Evolutionary conservation across 306 rosid genomes (phyloP).

Genomic region (Bauhinia variegata): DNA sequence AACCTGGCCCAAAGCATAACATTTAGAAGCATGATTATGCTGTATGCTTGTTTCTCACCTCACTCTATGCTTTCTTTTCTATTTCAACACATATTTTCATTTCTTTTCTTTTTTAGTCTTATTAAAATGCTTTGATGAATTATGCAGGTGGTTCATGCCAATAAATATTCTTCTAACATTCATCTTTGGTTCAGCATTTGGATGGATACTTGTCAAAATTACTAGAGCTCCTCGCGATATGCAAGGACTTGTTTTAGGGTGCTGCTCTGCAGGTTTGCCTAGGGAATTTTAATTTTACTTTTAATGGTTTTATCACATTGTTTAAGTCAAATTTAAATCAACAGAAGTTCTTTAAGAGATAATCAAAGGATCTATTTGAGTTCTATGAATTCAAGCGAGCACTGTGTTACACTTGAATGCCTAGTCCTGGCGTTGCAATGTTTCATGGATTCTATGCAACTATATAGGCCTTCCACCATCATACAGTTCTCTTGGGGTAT

Average conservation of each 20-base stretch:
- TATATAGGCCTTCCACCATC: too few relatives aligned
- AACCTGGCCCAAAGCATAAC: conserved; percentile 11
- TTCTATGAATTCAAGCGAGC: too few relatives aligned
- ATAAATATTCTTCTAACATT: conserved; percentile 14
- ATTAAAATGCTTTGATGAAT: background rate
- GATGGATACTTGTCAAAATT: conserved; percentile 19
- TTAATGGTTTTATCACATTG: too few relatives aligned
- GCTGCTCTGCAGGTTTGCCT: conserved; percentile 1
- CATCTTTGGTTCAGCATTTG: conserved; percentile 13
- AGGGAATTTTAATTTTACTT: too few relatives aligned
- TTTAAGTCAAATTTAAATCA: too few relatives aligned
- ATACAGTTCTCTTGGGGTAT: too few relatives aligned
- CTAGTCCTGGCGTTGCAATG: too few relatives aligned
- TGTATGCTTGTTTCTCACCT: background rate
- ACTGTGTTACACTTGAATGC: too few relatives aligned
- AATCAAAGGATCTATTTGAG: too few relatives aligned
- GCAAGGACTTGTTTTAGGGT: conserved; percentile 7
- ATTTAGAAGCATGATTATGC: conserved; percentile 9
- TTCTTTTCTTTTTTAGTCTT: too few relatives aligned
- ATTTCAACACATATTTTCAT: background rate
- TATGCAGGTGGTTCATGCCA: conserved; percentile 17
- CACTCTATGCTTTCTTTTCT: background rate
- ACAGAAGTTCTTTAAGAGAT: too few relatives aligned
- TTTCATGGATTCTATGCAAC: too few relatives aligned
- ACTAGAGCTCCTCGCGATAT: conserved; percentile 12